Evolutionary conservation across 495 filamentous ascomycete species (phyloP), one percentile per base, ranked within the genome.

Genomic region (Penicillium crystallinum): DNA sequence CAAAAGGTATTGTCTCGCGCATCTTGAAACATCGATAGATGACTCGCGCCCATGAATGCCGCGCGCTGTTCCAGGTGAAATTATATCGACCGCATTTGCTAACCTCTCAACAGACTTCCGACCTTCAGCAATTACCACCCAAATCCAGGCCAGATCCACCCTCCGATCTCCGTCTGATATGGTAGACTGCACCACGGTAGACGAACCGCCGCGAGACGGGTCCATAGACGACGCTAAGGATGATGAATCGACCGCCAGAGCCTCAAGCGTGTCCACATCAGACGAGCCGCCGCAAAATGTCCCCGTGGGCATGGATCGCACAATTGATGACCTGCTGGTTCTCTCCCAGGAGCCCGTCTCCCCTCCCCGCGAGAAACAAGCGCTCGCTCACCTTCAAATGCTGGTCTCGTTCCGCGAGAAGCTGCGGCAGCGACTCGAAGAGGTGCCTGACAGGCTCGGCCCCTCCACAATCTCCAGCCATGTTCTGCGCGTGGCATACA

Each of bases 321-420:
- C 51, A 7, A 58, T 54, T 43, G 35, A 58, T 55, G 14, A 59
- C 52, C 52, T 59, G 38, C 56, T 58, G 2, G 14, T 42, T 55
- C 46, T 58, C 46, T 51, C 56, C 12, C 56, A 49, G 49, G 39
- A 49, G 14, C 45, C 45, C 44, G 43, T 38, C 23, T 4, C 6
- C 14, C 5, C 23, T 22, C 46, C 2, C 39, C 55, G 45, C 45
- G 55, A 53, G 7, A 18, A 53, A 39, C 22, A 49, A 12, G 23
- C 38, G 15, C 17, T 57, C 27, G 29, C 6, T n/a, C 21, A 50
- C 3, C 14, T 50, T 33, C 55, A 58, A 58, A 37, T 33, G 1
- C 50, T 58, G 1, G 50, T 39, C 14, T 11, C 46, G 50, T 53
- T 53, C 39, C 45, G 39, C 30, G 46, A 53, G 45, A 33, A 58